Base-by-base conservation (phyloP, 208 protist species). In the Crithidia fasciculata region DNA sequence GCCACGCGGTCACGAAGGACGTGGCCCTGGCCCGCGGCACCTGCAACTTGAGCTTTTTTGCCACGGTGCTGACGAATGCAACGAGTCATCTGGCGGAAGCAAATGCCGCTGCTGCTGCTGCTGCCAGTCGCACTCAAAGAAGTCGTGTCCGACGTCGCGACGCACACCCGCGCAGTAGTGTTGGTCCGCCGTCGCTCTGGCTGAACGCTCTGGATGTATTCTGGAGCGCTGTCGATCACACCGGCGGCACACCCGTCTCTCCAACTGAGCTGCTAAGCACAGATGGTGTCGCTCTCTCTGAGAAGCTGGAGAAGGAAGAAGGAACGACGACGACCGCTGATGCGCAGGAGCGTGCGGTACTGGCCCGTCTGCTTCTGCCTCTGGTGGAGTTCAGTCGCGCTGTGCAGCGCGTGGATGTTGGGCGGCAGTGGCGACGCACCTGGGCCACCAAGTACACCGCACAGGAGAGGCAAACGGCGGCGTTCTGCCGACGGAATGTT, bases 191-290 rank as follows among this genome's bases (percentile, higher is more conserved):
- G 12, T 73, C 73, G 3, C 54, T 85, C 59, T 94, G 89, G 89
- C 28, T 86, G 28, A 68, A 78, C 45, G 86, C 86, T 2, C 73
- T 89, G 10, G 61, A 78, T 13, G 83, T 94, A 36, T 94, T 87
- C 70, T 92, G 89, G 89, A 78, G 75, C n/a, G 89, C 89, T 0
- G 86, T 94, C 19, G 85, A 92, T 55, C 89, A 94, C 69, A 90
- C 78, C 2, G 50, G 61, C 9, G 41, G 45, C 28, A 62, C 39
- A 2, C 3, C 58, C 2, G 61, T 18, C 2, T 41, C 55, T 10
- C 36, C 55, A 2, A 4, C 67, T 0, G 55, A 67, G 9, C 47
- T 69, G 13, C 43, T 61, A 2, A 5, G 3, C 5, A 37, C 8
- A 5, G 45, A 49, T 49, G 45, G 28, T 28, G 1, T 28, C 28